These are phyloP conservation scores for Zychaea mexicana DNA, from an alignment of 371 early-diverging fungal genomes.

Conservation along the genomic window DNA sequence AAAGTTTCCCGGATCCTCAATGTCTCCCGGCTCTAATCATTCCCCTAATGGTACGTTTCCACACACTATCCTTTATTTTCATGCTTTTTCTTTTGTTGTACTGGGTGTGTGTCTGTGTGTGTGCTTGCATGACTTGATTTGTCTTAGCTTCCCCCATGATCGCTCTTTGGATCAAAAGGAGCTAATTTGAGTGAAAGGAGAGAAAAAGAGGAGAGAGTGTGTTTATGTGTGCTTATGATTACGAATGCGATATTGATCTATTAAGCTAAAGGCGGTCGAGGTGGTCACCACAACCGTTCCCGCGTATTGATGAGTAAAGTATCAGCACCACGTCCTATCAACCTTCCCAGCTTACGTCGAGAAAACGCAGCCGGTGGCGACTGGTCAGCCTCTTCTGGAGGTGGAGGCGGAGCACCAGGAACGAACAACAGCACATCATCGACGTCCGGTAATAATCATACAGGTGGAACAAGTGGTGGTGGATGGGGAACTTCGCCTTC, in stretches of 20 bases:
- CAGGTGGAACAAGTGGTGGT: conserved; percentile 15
- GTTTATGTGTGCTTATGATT: background rate
- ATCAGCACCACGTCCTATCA: conserved; percentile 52
- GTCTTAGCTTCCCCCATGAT: too few species aligned
- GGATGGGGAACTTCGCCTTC: conserved; percentile 40
- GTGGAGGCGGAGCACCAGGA: background rate
- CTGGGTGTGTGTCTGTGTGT: background rate
- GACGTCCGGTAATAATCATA: background rate
- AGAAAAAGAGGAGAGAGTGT: background rate
- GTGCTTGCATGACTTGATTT: background rate
- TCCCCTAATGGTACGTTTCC: conserved; percentile 6
- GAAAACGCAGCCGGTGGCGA: conserved; percentile 32
- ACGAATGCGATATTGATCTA: background rate
- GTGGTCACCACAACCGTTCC: conserved; percentile 31
- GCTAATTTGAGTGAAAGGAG: background rate
- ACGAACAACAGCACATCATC: background rate
- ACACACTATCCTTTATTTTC: background rate
- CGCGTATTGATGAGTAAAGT: conserved; percentile 40
- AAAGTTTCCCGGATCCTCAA: conserved; percentile 6
- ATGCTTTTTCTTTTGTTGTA: background rate
- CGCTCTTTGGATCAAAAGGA: too few species aligned
- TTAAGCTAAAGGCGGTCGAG: conserved; percentile 15
- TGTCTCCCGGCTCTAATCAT: conserved; percentile 7
- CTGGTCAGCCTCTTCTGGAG: conserved; percentile 15
- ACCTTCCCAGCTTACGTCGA: conserved; percentile 46